A percentile compares a stretch with the other conserved stretches of the same genome.
Conservation (phyloP, 176 grass and related monocot species). For the Phoenix roebelenii region DNA sequence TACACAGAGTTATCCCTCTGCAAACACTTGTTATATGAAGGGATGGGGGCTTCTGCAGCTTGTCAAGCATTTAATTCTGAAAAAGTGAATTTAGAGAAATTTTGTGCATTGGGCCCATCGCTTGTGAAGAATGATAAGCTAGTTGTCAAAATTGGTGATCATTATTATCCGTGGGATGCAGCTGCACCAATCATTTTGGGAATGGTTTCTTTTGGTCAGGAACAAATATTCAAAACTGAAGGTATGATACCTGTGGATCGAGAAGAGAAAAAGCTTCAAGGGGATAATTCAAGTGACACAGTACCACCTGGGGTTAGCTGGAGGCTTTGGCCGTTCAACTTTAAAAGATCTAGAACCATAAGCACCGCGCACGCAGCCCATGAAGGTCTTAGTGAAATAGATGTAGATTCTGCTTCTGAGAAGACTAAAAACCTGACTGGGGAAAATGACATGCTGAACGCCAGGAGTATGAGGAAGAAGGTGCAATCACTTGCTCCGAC, state of each 20-base stretch:
- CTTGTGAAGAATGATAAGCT: slow-evolving; percentile 63
- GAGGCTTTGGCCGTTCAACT: slow-evolving; percentile 87
- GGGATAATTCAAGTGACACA: slow-evolving; percentile 19
- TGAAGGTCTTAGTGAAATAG: slow-evolving; percentile 20
- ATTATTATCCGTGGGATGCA: slow-evolving; percentile 69
- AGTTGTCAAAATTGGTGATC: slow-evolving; percentile 65
- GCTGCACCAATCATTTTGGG: slow-evolving; percentile 55
- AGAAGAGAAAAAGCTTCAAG: slow-evolving; percentile 18
- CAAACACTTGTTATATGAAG: slow-evolving; percentile 78
- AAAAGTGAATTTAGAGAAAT: slow-evolving; percentile 70
- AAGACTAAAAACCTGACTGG: slow-evolving; percentile 12
- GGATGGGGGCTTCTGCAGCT: slow-evolving; percentile 78
- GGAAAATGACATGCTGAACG: slow-evolving; percentile 32
- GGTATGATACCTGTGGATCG: slow-evolving; percentile 69
- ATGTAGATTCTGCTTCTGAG: slow-evolving; percentile 14
- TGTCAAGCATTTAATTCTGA: slow-evolving; percentile 65
- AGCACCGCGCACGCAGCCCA: slow-evolving; percentile 22
- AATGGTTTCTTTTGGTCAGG: slow-evolving; percentile 56
- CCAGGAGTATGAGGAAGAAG: slow-evolving; percentile 35
- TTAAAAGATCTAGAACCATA: slow-evolving; percentile 58
- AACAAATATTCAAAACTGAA: slow-evolving; percentile 58
- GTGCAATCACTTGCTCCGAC: slow-evolving; percentile 57
- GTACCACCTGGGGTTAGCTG: slow-evolving; percentile 48
- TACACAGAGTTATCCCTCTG: slow-evolving; percentile 83
- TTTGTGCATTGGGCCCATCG: slow-evolving; percentile 49